A percentile compares a stretch with the other conserved stretches of the same genome.
phyloP scores from a whole-genome alignment of 306 rosid species.

The Betula pendula region DNA sequence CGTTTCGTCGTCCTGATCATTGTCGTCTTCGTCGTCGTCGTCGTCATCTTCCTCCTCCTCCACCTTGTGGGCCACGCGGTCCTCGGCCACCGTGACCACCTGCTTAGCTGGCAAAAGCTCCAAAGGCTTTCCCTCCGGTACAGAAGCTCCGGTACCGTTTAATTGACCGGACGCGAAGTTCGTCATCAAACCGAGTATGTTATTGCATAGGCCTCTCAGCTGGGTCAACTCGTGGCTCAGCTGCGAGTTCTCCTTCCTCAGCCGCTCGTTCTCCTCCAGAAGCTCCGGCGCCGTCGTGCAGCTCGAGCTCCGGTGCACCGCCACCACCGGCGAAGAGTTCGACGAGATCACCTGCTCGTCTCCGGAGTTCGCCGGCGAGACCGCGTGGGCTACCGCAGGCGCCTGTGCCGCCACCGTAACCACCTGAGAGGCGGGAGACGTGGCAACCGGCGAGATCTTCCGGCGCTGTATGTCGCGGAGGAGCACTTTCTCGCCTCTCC shows the following conservation, averaged over 20 bases:
- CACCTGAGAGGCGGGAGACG: constrained; percentile 2
- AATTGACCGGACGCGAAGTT: constrained; percentile 64
- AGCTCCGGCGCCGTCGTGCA: constrained; percentile 70
- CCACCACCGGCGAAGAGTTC: constrained; percentile 66
- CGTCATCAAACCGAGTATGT: constrained; percentile 66
- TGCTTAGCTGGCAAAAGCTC: constrained; percentile 45
- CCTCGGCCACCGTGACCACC: constrained; percentile 17
- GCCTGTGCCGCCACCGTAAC: constrained; percentile 45
- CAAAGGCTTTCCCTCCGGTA: constrained; percentile 41
- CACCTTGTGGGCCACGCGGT: not conserved
- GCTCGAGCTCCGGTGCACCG: constrained; percentile 49
- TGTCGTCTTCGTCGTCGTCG: constrained; percentile 4
- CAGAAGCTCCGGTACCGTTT: constrained; percentile 34
- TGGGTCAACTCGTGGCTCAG: constrained; percentile 76
- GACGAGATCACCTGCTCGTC: constrained; percentile 92
- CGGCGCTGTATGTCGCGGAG: constrained; percentile 90
- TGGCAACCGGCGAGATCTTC: constrained; percentile 42
- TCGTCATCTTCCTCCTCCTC: constrained; percentile 2
- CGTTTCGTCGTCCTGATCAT: constrained; percentile 9
- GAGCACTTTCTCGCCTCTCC: constrained; percentile 70
- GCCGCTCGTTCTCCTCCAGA: constrained; percentile 76
- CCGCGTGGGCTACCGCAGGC: constrained; percentile 21
- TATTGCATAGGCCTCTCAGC: constrained; percentile 71
- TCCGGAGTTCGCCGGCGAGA: constrained; percentile 77
- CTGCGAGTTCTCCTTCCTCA: constrained; percentile 78